These are phyloP conservation scores for Musa schizocarpa DNA, from an alignment of 176 grass and related monocot genomes.

Conservation along the genomic window DNA sequence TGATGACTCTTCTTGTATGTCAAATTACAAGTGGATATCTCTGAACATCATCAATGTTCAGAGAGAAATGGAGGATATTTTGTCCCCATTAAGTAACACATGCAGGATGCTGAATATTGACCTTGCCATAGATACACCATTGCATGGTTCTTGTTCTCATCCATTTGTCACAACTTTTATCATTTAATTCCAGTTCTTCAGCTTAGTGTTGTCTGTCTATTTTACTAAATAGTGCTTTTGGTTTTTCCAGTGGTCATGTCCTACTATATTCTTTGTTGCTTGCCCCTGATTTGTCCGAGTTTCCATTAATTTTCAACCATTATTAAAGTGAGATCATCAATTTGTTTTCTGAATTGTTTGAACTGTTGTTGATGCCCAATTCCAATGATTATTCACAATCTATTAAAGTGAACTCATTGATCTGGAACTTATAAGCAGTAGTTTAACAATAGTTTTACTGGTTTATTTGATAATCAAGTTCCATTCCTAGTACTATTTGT, in stretches of 20 bases:
- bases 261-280: not conserved
- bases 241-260: not conserved
- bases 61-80: not conserved
- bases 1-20: not conserved
- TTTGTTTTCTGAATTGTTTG: too few species aligned
- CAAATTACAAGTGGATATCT: not conserved
- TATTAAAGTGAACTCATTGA: too few species aligned
- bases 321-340: too few species aligned
- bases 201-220: not conserved
- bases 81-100: not conserved
- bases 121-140: not conserved
- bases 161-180: not conserved
- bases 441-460: slow-evolving; percentile 14
- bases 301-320: too few species aligned
- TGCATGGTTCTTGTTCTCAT: too few species aligned
- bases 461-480: too few species aligned
- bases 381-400: too few species aligned
- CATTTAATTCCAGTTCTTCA: not conserved
- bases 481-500: too few species aligned
- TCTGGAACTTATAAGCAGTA: slow-evolving; percentile 17
- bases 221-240: not conserved
- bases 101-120: not conserved
- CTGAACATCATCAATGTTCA: not conserved
- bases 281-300: not conserved
- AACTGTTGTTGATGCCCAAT: too few species aligned